Conservation (phyloP, 2,329 filamentous ascomycete species). For the Lasiodiplodia sp. region DNA sequence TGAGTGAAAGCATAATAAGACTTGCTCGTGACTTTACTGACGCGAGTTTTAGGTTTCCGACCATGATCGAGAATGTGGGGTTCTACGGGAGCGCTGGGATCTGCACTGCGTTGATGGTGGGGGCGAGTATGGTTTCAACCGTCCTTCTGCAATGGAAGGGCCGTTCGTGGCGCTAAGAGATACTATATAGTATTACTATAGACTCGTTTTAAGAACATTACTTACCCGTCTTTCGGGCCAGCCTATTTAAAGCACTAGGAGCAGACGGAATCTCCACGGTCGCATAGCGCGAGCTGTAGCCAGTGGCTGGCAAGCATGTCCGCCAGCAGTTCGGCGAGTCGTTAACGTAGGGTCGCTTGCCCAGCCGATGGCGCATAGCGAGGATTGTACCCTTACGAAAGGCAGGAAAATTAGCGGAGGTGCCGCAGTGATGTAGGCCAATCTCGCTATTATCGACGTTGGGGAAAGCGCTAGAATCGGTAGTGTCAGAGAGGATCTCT, state of each 20-base stretch:
- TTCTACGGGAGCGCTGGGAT: constrained; percentile 45
- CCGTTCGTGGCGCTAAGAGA: not conserved
- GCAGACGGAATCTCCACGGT: no score
- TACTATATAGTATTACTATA: no score
- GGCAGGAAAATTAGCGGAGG: constrained; percentile 4
- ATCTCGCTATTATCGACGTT: constrained; percentile 40
- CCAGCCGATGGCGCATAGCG: not conserved
- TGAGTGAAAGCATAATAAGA: constrained; percentile 25
- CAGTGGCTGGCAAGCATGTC: no score
- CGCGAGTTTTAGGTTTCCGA: constrained; percentile 36
- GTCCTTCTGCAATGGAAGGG: constrained; percentile 8
- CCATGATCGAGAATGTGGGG: constrained; percentile 48
- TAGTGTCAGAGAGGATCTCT: constrained; percentile 25
- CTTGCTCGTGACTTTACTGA: not conserved
- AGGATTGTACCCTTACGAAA: not conserved
- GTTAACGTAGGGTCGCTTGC: not conserved
- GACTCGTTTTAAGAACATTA: no score
- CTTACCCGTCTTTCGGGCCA: no score
- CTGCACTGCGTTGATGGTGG: constrained; percentile 33
- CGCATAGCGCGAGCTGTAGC: no score
- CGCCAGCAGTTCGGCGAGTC: not conserved
- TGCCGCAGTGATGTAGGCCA: constrained; percentile 38
- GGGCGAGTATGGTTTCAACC: constrained; percentile 33
- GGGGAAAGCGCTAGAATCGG: constrained; percentile 35
- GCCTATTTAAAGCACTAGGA: no score